phyloP scores from a whole-genome alignment of 1,139 yeast genomes.

The Saccharomyces uvarum region DNA sequence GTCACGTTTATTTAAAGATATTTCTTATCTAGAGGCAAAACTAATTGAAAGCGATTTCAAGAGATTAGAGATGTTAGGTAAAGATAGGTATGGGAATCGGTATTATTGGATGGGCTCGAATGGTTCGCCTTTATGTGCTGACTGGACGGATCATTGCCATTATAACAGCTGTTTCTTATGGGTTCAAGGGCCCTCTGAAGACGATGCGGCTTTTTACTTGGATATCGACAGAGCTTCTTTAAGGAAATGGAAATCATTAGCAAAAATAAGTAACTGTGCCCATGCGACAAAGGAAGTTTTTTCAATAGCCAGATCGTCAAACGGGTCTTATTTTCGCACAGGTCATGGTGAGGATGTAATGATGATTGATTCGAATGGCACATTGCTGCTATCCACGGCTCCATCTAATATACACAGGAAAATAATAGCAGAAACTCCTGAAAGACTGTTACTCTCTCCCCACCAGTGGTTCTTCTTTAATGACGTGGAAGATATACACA shows the following conservation, averaged over 20 bases:
- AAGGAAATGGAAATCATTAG: neutral
- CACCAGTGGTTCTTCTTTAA: neutral
- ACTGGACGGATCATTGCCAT: neutral
- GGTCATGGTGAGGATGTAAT: neutral
- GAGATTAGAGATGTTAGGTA: constrained; percentile 68
- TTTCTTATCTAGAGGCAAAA: constrained; percentile 47
- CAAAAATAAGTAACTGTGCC: neutral
- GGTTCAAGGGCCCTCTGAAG: constrained; percentile 5
- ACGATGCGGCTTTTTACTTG: neutral
- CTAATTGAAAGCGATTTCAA: constrained; percentile 68
- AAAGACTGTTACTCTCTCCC: neutral
- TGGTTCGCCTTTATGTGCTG: constrained; percentile 51
- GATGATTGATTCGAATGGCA: neutral
- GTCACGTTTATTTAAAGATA: constrained; percentile 41
- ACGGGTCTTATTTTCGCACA: neutral
- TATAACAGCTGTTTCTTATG: neutral
- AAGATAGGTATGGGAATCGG: constrained; percentile 74
- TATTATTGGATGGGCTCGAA: constrained; percentile 95
- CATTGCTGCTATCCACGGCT: neutral
- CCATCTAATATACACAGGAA: neutral
- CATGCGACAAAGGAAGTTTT: neutral
- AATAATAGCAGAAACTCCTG: neutral
- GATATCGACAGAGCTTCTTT: neutral
- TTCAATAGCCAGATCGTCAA: neutral
- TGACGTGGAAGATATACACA: neutral